Conservation (phyloP, 2,329 filamentous ascomycete species). For the Calonectria hongkongensis region DNA sequence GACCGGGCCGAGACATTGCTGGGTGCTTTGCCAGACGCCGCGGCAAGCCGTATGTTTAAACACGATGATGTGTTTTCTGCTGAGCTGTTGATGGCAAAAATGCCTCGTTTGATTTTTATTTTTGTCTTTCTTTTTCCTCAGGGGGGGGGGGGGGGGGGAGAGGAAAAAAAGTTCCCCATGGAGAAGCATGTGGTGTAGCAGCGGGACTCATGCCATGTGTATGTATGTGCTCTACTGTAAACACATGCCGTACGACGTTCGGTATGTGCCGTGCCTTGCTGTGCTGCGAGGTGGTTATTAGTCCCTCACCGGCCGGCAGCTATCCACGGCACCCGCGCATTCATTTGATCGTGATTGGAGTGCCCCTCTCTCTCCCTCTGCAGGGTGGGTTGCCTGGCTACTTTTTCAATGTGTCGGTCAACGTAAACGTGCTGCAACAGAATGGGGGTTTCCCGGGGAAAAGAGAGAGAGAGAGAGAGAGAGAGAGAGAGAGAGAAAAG, state of each 20-base stretch:
- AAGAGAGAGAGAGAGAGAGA: too few relatives aligned
- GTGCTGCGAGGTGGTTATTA: constrained; percentile 11
- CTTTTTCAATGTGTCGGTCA: constrained; percentile 31
- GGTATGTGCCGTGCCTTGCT: constrained; percentile 17
- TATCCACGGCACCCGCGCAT: constrained; percentile 12
- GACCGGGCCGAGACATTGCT: constrained; percentile 3
- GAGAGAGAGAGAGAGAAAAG: too few relatives aligned
- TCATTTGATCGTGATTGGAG: constrained; percentile 8
- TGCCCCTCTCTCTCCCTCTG: constrained; percentile 2
- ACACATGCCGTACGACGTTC: constrained; percentile 19
- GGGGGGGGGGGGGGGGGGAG: too few relatives aligned
- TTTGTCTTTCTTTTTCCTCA: background rate
- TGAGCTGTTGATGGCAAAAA: constrained; percentile 17
- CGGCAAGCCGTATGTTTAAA: constrained; percentile 6
- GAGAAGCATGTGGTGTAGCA: constrained; percentile 10
- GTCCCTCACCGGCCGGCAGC: constrained; percentile 20
- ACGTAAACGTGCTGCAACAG: constrained; percentile 2
- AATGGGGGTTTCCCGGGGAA: constrained; percentile 2
- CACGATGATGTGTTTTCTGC: background rate
- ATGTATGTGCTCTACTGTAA: constrained; percentile 14
- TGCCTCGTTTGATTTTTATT: constrained; percentile 15
- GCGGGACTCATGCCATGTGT: background rate
- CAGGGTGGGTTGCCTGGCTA: constrained; percentile 17
- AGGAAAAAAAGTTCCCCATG: background rate
- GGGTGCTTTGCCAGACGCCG: background rate